Base-by-base conservation (phyloP, 2,329 filamentous ascomycete genomes). In the Sporothrix variecibatus region DNA sequence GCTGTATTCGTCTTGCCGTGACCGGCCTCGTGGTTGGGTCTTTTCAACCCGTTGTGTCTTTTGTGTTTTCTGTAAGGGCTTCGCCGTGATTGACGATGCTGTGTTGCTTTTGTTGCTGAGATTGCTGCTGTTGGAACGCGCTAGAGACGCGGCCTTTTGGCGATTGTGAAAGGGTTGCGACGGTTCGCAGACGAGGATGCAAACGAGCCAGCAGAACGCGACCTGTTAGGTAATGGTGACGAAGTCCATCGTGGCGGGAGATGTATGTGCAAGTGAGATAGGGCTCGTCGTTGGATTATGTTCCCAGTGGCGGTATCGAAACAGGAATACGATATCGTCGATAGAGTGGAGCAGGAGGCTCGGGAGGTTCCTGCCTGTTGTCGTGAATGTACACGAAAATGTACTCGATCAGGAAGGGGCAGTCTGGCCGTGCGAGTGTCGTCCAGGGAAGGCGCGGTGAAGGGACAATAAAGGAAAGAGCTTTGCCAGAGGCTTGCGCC, bases 151-250 rank as follows among this genome's bases (percentile, higher is more conserved):
- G 0, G 49, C 40, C n/a, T 49, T 70, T 49, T 70, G 40, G 75
- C 72, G 11, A 76, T 58, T 1, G 75, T 73, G 20, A 77, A 77
- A 0, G 76, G 76, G 12, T 76, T 77, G 20, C 73, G 72, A 11
- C 62, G 43, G 34, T 49, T 38, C 8, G 26, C 20, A 9, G 26
- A 31, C 56, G 38, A 31, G 8, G 72, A 72, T 46, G 68, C 49
- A 20, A 62, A 17, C 26, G 49, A 65, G 34, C 46, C 46, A 38
- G 73, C 4, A 73, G 76, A 11, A 20, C 73, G 73, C 40, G 62
- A 28, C 58, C 75, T 43, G 11, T 73, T 64, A 31, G 76, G 76
- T 38, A 77, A 40, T 12, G 76, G 75, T 15, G 76, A 76, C n/a
- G 58, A 43, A 43, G 65, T 73, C 75, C 76, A 77, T 77, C 31